A percentile compares a stretch with the other conserved stretches of the same genome.
Evolutionary conservation across 169 alveolate genomes (phyloP).

Genomic region (Cystoisospora suis): DNA sequence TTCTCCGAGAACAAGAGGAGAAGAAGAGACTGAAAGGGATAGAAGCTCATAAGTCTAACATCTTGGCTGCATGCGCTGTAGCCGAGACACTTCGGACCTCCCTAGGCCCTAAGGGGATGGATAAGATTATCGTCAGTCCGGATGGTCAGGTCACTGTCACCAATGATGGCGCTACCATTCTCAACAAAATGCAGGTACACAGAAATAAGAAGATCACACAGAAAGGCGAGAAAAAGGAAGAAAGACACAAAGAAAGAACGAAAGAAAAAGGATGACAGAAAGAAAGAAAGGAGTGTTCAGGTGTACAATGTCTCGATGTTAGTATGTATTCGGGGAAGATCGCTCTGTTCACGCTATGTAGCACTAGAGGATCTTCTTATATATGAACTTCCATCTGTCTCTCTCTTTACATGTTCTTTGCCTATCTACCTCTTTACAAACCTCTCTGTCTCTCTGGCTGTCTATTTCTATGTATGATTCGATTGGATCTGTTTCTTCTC

Average conservation of each 20-base stretch:
- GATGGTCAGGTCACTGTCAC: constrained; percentile 99
- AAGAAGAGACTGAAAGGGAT: constrained; percentile 96
- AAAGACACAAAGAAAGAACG: background rate
- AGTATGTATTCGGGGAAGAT: background rate
- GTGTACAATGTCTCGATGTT: background rate
- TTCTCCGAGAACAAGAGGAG: constrained; percentile 94
- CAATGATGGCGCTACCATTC: constrained; percentile 96
- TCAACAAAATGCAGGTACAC: constrained; percentile 94
- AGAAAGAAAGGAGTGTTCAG: background rate
- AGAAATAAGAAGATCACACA: too few relatives aligned
- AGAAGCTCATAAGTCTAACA: constrained; percentile 95
- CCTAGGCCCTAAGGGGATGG: constrained; percentile 99
- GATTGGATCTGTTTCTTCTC: background rate
- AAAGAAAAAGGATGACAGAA: background rate
- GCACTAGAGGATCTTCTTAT: background rate
- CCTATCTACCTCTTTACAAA: background rate
- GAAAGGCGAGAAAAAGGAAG: background rate
- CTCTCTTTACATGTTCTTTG: background rate
- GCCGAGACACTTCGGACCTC: constrained; percentile 95
- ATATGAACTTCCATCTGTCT: background rate
- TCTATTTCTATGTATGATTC: background rate
- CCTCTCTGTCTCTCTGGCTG: background rate
- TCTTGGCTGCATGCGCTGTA: constrained; percentile 97
- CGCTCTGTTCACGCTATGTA: background rate
- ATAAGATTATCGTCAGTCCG: constrained; percentile 97